These are phyloP conservation scores for Cladophialophora immunda DNA, from an alignment of 2,329 filamentous ascomycete genomes.

Conservation along the genomic window DNA sequence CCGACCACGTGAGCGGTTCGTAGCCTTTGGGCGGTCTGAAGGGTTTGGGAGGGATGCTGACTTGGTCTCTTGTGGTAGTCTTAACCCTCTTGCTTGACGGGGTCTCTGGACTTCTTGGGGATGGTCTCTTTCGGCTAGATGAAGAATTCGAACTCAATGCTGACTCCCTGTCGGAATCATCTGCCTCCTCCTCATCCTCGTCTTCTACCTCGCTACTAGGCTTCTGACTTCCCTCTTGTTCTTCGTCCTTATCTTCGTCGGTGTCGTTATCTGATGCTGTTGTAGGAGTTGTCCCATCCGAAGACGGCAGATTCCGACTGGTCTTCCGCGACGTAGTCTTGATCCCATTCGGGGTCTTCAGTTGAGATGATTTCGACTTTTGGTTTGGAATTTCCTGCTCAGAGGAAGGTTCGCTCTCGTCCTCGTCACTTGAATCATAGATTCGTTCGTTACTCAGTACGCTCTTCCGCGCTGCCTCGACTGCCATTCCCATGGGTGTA, in stretches of 20 bases:
- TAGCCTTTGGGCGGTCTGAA: constrained; percentile 56
- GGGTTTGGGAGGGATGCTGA: constrained; percentile 44
- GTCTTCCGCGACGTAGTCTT: not conserved
- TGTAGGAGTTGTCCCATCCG: not conserved
- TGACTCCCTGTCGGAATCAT: constrained; percentile 21
- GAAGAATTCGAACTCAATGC: constrained; percentile 21
- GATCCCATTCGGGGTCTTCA: not conserved
- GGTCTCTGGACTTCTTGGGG: constrained; percentile 8
- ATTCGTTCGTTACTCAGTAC: constrained; percentile 35
- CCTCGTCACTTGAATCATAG: constrained; percentile 37
- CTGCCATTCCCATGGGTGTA: constrained; percentile 22
- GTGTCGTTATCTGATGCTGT: not conserved
- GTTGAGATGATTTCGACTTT: constrained; percentile 11
- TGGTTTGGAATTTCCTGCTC: constrained; percentile 12
- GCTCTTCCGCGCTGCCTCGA: constrained; percentile 15
- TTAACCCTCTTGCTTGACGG: constrained; percentile 21
- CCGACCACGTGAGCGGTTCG: constrained; percentile 42
- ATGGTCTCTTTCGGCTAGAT: constrained; percentile 27
- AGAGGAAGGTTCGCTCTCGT: not conserved
- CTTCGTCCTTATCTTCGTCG: constrained; percentile 3
- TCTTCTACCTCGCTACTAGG: not conserved
- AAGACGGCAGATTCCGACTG: not conserved
- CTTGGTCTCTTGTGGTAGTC: constrained; percentile 15
- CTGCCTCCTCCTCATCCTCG: not conserved
- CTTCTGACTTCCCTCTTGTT: too few species aligned